Base-by-base conservation (phyloP, 2,329 filamentous ascomycete species). In the Verruconis gallopava region DNA sequence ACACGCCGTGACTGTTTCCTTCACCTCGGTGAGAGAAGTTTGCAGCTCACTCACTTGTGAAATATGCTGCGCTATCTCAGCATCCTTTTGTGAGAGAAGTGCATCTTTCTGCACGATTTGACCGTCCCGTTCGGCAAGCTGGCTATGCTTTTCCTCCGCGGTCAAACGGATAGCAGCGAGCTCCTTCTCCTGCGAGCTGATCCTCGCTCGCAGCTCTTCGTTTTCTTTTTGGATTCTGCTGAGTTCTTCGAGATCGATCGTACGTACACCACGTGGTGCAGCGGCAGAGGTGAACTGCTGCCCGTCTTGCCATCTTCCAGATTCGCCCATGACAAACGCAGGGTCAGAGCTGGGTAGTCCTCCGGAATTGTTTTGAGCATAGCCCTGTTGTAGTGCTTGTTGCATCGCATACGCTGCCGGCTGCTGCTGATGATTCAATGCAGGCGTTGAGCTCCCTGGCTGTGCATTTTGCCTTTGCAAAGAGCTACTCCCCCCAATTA, bases 101-200 rank as follows among this genome's bases (percentile, higher is more conserved):
- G 41, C 17, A 37, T 42, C 32, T 17, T 42, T 42, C 13, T 37
- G 40, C 5, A 20, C 19, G n/a, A 42, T 21, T 18, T 18, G n/a
- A 28, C 25, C n/a, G 9, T 42, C 41, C 21, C 21, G 36, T 28
- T 41, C 20, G 6, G 41, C 20, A 4, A 43, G 37, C 37, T 11
- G 18, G 9, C 9, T 11, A 36, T 36, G 9, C n/a, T 30, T 30
- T n/a, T 30, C 25, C n/a, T 9, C n/a, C 9, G n/a, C n/a, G 25
- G 9, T n/a, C n/a, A n/a, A 30, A n/a, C 25, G 25, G 25, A 30
- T 30, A 30, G 6, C n/a, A 9, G n/a, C 9, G 9, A 30, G 9
- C n/a, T 15, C 38, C 11, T 18, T 6, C n/a, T 40, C 14, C 15
- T 19, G 21, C 12, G 19, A 21, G 5, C 14, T 21, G n/a, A 40